Conservation (phyloP, 2,329 filamentous ascomycete genomes). For the Clonostachys byssicola region DNA sequence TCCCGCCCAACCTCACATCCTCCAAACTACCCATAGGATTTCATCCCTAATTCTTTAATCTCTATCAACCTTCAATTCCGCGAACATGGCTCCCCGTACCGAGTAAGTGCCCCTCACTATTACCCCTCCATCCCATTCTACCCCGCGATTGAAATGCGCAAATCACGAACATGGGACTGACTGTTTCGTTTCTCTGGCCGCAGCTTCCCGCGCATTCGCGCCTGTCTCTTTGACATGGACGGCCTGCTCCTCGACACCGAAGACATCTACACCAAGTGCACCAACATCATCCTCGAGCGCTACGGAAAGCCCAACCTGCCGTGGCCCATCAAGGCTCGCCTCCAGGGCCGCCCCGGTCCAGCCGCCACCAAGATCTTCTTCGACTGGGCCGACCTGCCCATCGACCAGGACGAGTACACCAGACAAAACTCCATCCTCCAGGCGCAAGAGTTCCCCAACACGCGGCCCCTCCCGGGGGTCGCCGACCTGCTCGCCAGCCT, state of each 20-base stretch:
- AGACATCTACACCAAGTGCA: conserved; percentile 79
- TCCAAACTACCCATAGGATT: no score
- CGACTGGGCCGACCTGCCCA: conserved; percentile 82
- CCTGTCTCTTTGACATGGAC: conserved; percentile 98
- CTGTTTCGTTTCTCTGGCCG: no score
- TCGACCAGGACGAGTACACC: conserved; percentile 65
- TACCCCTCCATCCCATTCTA: no score
- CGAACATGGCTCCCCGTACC: no score
- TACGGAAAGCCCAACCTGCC: conserved; percentile 74
- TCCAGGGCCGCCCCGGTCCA: conserved; percentile 58
- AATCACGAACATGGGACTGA: no score
- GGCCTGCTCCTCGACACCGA: conserved; percentile 92
- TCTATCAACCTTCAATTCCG: no score
- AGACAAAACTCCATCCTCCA: conserved; percentile 60
- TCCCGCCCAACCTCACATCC: no score
- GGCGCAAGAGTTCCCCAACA: conserved; percentile 64
- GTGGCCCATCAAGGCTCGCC: conserved; percentile 89
- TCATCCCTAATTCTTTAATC: no score
- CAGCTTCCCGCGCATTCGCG: conserved; percentile 70
- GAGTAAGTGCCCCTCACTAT: no score
- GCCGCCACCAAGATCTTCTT: conserved; percentile 53
- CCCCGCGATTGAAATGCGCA: no score
- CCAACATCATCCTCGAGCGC: conserved; percentile 75
- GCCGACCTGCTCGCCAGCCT: conserved; percentile 61
- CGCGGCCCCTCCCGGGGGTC: conserved; percentile 78